These are phyloP conservation scores for Cantharellus anzutake DNA, from an alignment of 768 basidiomycete genomes.

Conservation along the genomic window DNA sequence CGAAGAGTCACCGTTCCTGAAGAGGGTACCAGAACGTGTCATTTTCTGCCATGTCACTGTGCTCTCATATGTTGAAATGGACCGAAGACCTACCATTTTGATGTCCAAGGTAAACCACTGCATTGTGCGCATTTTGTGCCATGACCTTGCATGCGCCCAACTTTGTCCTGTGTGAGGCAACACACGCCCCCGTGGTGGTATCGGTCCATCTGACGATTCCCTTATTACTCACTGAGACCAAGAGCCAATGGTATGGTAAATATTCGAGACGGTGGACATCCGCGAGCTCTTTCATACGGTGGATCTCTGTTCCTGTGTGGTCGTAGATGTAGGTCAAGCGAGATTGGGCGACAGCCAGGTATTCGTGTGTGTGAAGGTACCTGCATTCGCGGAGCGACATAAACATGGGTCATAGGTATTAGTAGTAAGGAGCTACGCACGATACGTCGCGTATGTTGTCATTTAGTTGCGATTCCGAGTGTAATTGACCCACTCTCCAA, in stretches of 20 bases:
- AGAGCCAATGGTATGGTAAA: conserved; percentile 88
- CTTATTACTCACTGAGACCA: conserved; percentile 68
- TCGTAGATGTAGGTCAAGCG: conserved; percentile 96
- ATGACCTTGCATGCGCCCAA: conserved; percentile 71
- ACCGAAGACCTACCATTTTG: conserved; percentile 42
- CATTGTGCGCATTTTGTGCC: conserved; percentile 83
- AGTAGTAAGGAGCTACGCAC: conserved; percentile 24
- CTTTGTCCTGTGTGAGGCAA: conserved; percentile 78
- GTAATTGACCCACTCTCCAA: conserved; percentile 72
- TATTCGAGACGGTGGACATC: conserved; percentile 85
- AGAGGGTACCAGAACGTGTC: too few species aligned
- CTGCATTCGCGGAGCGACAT: conserved; percentile 20
- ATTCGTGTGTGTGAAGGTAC: conserved; percentile 83
- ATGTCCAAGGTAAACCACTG: conserved; percentile 87
- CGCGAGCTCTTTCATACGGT: conserved; percentile 63
- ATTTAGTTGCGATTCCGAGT: conserved; percentile 71
- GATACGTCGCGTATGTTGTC: conserved; percentile 89
- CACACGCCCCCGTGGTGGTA: conserved; percentile 75
- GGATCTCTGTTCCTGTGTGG: conserved; percentile 80
- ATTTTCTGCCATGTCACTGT: not conserved
- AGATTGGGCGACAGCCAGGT: conserved; percentile 89
- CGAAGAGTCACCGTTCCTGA: conserved; percentile 66
- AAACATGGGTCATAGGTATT: not conserved
- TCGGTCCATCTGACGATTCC: conserved; percentile 95
- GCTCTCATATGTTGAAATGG: not conserved